Conservation (phyloP, 2,329 filamentous ascomycete species). For the Chalaropsis ovoidea region DNA sequence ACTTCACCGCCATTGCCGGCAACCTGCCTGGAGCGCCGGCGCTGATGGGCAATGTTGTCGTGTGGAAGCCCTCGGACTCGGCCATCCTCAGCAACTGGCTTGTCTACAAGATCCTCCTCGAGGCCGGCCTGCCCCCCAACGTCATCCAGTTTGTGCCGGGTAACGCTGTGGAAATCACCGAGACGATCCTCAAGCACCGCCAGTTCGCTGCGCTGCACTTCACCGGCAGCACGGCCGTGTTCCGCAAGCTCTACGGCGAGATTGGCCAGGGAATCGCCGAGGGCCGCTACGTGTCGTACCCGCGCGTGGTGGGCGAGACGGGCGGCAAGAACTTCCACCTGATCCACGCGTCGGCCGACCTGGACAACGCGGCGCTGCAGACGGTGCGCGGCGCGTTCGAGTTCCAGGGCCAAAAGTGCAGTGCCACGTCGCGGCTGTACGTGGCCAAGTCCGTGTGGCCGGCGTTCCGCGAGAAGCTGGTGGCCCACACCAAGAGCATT, state of each 20-base stretch:
- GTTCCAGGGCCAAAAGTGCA: slow-evolving; percentile 87
- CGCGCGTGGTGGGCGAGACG: slow-evolving; percentile 80
- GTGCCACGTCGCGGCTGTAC: slow-evolving; percentile 70
- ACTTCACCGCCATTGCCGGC: slow-evolving; percentile 90
- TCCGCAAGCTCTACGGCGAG: slow-evolving; percentile 77
- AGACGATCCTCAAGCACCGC: slow-evolving; percentile 61
- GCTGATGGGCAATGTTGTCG: slow-evolving; percentile 83
- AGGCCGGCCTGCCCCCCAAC: slow-evolving; percentile 78
- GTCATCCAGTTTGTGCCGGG: slow-evolving; percentile 93
- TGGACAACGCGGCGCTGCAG: slow-evolving; percentile 68
- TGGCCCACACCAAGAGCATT: slow-evolving; percentile 58
- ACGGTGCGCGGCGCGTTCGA: slow-evolving; percentile 82
- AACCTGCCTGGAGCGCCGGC: slow-evolving; percentile 77
- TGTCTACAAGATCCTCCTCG: slow-evolving; percentile 78
- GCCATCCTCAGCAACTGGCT: slow-evolving; percentile 88
- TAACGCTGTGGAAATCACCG: slow-evolving; percentile 73
- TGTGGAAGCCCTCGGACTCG: slow-evolving; percentile 92
- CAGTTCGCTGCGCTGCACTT: slow-evolving; percentile 89
- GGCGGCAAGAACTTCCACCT: slow-evolving; percentile 92
- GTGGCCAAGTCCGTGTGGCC: slow-evolving; percentile 66
- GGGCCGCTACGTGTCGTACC: slow-evolving; percentile 74
- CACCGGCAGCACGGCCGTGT: slow-evolving; percentile 85
- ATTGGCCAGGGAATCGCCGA: slow-evolving; percentile 74
- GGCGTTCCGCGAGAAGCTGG: slow-evolving; percentile 56
- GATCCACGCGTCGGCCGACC: slow-evolving; percentile 64